Evolutionary conservation across 805 yeast genomes (phyloP), one percentile per base, ranked within the genome.

Genomic region (Metschnikowia arizonensis): DNA sequence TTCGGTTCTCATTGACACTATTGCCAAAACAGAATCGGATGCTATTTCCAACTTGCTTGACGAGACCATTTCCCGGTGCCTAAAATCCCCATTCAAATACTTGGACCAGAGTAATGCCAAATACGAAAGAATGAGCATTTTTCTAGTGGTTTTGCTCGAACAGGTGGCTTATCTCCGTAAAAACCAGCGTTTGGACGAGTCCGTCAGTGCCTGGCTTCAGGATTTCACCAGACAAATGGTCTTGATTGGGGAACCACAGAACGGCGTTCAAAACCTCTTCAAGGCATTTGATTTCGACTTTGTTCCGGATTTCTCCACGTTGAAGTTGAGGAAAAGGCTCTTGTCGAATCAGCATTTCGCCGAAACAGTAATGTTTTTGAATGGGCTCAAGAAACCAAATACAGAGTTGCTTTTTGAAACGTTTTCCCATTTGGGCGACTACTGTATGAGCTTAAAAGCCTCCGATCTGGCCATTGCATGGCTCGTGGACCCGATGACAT

Each of bases 51-150:
- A 66, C 9, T 61, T 88, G 25, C 50, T 91, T 5, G 96, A 91
- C 58, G 93, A 90, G 60, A 68, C 88, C 0, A 73, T 88, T 25
- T 72, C 88, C 1, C 75, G 97, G 50, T 74, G 83, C 49, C 75
- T 83, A 30, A 75, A 78, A 50, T 65, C 88, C 0, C 97, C 98
- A 0, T 93, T 85, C 65, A 88, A 86, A 58, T 91, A 89, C 55
- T 75, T 88, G 43, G 97, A 91, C 58, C 46, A 60, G 15, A 61
- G 69, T 2, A 69, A 65, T 44, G 31, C 53, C 9, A 49, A 50
- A n/a, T 67, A 60, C 39, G 42, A 53, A 5, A 66, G 65, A 44
- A 44, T 60, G 10, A 64, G 72, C 50, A 53, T 79, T 15, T 67
- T 71, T 41, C 50, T 65, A 2, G 60, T 69, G 38, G 65, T 59